phyloP scores from a whole-genome alignment of 768 basidiomycete species.

The Russula sp. region DNA sequence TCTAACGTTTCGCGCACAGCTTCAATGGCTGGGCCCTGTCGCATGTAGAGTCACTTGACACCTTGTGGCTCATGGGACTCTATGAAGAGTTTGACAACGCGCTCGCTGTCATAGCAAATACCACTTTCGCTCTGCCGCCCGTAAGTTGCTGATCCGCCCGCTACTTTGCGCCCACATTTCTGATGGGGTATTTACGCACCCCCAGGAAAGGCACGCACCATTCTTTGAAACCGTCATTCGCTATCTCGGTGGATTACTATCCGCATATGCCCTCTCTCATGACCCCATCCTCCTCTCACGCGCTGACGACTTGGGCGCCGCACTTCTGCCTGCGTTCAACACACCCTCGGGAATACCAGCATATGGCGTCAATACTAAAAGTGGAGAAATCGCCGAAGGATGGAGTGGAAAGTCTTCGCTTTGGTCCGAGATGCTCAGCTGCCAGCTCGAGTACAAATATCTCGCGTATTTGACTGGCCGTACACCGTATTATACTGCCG shows the following conservation, averaged over 20 bases:
- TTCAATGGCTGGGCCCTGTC: conserved; percentile 83
- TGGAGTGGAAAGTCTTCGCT: conserved; percentile 42
- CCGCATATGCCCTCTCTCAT: conserved; percentile 69
- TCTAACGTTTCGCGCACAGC: conserved; percentile 37
- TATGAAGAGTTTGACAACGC: conserved; percentile 67
- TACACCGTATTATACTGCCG: conserved; percentile 56
- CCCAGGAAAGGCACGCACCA: conserved; percentile 41
- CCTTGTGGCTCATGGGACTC: conserved; percentile 78
- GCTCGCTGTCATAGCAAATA: conserved; percentile 48
- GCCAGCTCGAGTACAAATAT: conserved; percentile 87
- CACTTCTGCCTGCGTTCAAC: conserved; percentile 69
- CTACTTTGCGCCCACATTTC: too few relatives aligned
- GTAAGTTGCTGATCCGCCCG: conserved; percentile 34
- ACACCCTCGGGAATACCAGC: conserved; percentile 67
- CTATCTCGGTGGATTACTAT: conserved; percentile 79
- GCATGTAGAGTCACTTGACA: conserved; percentile 79
- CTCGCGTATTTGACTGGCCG: conserved; percentile 79
- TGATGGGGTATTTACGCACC: too few relatives aligned
- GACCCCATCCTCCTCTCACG: conserved; percentile 60
- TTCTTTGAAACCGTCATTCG: conserved; percentile 92
- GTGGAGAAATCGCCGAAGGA: conserved; percentile 35
- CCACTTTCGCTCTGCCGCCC: conserved; percentile 48
- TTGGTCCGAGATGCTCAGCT: conserved; percentile 71
- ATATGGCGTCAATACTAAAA: conserved; percentile 64
- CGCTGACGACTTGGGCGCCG: conserved; percentile 76